Conservation (phyloP, 192 early-diverging fungal genomes). For the Coemansia sp. region DNA sequence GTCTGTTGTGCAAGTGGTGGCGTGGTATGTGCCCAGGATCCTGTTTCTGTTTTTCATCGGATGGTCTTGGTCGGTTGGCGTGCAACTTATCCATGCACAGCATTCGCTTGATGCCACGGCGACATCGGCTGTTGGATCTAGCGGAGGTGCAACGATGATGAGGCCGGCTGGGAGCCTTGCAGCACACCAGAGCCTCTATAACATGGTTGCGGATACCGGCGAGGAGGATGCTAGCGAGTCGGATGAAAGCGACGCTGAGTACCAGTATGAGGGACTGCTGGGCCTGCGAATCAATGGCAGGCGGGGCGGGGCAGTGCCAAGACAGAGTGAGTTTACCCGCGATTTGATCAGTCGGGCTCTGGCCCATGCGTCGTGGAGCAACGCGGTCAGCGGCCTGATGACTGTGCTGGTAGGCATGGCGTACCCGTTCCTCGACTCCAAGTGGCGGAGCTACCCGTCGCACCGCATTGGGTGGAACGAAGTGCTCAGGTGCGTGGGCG, state of each 20-base stretch:
- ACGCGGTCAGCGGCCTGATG: slow-evolving; percentile 33
- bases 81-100: slow-evolving; percentile 49
- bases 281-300: not conserved
- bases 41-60: slow-evolving; percentile 42
- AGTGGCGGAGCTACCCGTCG: slow-evolving; percentile 34
- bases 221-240: slow-evolving; percentile 15
- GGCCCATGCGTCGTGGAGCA: slow-evolving; percentile 34
- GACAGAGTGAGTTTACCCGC: slow-evolving; percentile 17
- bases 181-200: not conserved
- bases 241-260: slow-evolving; percentile 22
- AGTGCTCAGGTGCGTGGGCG: slow-evolving; percentile 46
- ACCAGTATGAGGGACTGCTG: slow-evolving; percentile 6
- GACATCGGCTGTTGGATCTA: not conserved
- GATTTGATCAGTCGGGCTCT: slow-evolving; percentile 42
- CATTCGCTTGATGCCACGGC: slow-evolving; percentile 5
- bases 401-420: slow-evolving; percentile 35
- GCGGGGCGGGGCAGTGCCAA: not conserved
- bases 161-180: not conserved
- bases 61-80: slow-evolving; percentile 43
- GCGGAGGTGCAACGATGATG: not conserved
- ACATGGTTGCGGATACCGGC: not conserved
- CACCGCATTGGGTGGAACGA: slow-evolving; percentile 30
- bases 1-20: slow-evolving; percentile 21
- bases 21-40: slow-evolving; percentile 42
- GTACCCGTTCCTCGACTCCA: slow-evolving; percentile 42